Evolutionary conservation across 306 rosid species (phyloP), one percentile per base, ranked within the genome.

Genomic region (Phaseolus lunatus): DNA sequence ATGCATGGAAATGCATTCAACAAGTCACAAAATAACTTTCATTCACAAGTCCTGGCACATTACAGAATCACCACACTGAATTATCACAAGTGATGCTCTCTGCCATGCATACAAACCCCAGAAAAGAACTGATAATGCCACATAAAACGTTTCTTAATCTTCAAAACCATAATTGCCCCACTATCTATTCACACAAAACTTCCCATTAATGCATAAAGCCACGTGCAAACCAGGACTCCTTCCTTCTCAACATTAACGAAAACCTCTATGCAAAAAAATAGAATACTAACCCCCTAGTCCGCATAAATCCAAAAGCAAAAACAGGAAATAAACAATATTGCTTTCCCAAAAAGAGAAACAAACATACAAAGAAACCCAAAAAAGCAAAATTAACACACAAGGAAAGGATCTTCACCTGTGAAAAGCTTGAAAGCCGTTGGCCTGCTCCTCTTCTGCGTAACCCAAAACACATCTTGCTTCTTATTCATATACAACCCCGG

Each of bases 361-460:
- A 33, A 23, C 5, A 9, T 23, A 33, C 3, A 39, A 39, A 39
- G 44, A 39, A 39, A 9, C 4, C 48, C 48, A 43, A 12, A 43
- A 29, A 39, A 29, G 48, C 70, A 66, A 63, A 16, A 59, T 63
- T 54, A 85, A 45, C 13, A 78, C 54, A 61, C 14, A 73, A 54
- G 73, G 13, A 78, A 68, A 77, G 47, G 16, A 39, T 65, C 37
- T 73, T 70, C 74, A 92, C 98, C 98, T 80, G 99, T 96, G 74
- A 96, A 96, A 68, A 96, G 96, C 84, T 92, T 96, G 87, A 96
- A 96, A 31, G 99, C 98, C 15, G 99, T 92, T 33, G 99, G 99
- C 82, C 92, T 89, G 85, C 99, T 96, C 80, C 99, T 87, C 70
- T 90, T 58, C 87, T 96, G 98, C 5, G 99, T 92, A 71, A 89